Percentiles rank a stretch among this genome's conserved stretches.
Conservation (phyloP, 306 rosid genomes). For the Cucumis cinereus region DNA sequence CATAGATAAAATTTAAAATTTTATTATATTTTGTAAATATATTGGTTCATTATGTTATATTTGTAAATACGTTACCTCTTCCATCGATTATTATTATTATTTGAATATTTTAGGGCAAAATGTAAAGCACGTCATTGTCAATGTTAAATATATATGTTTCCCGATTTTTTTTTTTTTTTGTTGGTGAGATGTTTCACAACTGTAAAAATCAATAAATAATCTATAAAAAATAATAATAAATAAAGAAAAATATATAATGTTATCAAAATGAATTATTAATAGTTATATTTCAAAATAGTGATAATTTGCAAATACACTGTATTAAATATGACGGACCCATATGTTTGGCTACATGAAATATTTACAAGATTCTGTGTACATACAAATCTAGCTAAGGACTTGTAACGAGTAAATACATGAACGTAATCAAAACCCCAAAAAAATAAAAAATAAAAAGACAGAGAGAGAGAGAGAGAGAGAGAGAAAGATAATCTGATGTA, state of each 20-base stretch:
- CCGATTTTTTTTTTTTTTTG: neutral
- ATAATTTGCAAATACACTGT: neutral
- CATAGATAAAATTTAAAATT: too few relatives aligned
- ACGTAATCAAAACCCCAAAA: neutral
- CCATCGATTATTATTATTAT: too few relatives aligned
- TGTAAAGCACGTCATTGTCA: neutral
- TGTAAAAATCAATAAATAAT: neutral
- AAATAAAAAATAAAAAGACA: too few relatives aligned
- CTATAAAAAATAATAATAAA: too few relatives aligned
- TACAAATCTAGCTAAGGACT: neutral
- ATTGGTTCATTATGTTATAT: too few relatives aligned
- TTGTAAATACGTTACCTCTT: too few relatives aligned
- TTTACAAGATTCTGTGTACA: constrained; percentile 6
- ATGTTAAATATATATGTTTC: neutral
- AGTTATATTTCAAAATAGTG: neutral
- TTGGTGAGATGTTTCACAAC: neutral
- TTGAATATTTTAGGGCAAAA: neutral
- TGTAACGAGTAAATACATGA: constrained; percentile 1
- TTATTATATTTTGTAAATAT: too few relatives aligned
- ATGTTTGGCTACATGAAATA: constrained; percentile 4
- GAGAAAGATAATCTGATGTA: too few relatives aligned
- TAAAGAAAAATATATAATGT: neutral
- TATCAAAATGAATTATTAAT: neutral
- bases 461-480: too few relatives aligned
- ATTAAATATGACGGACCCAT: constrained; percentile 1